phyloP scores from a whole-genome alignment of 2,329 filamentous ascomycete species.

The Chalaropsis ovoidea region DNA sequence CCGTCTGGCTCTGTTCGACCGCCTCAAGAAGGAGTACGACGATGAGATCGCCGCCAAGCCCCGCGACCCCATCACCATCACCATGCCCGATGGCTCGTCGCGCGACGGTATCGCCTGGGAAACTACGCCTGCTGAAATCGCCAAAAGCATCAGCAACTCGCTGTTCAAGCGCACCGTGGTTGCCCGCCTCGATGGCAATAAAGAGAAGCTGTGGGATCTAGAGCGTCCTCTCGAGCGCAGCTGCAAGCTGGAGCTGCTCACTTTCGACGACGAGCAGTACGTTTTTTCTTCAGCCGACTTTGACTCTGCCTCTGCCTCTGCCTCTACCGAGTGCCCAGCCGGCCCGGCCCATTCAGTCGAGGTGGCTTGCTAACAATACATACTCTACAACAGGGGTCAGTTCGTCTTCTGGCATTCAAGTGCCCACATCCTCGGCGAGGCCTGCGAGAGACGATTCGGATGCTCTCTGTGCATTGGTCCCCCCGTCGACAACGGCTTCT shows the following conservation, averaged over 20 bases:
- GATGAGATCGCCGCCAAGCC: constrained; percentile 62
- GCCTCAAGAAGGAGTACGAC: constrained; percentile 73
- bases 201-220: constrained; percentile 74
- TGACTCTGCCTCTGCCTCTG: too few relatives aligned
- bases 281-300: constrained; percentile 3
- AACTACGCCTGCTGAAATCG: constrained; percentile 73
- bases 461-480: constrained; percentile 91
- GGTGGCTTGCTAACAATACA: neutral
- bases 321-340: too few relatives aligned
- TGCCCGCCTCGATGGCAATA: constrained; percentile 65
- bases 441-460: constrained; percentile 78
- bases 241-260: constrained; percentile 73
- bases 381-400: constrained; percentile 50
- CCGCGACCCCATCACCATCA: constrained; percentile 63
- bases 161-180: constrained; percentile 79
- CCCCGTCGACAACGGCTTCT: constrained; percentile 83
- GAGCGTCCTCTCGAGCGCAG: constrained; percentile 80
- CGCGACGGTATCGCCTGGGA: constrained; percentile 76
- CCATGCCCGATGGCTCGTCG: constrained; percentile 60
- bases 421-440: constrained; percentile 92
- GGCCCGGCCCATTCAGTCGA: too few relatives aligned
- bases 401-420: constrained; percentile 97
- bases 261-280: constrained; percentile 50
- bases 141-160: constrained; percentile 72
- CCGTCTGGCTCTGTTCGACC: constrained; percentile 65